Conservation (phyloP, 2,329 filamentous ascomycete species). For the Fonsecaea nubica region DNA sequence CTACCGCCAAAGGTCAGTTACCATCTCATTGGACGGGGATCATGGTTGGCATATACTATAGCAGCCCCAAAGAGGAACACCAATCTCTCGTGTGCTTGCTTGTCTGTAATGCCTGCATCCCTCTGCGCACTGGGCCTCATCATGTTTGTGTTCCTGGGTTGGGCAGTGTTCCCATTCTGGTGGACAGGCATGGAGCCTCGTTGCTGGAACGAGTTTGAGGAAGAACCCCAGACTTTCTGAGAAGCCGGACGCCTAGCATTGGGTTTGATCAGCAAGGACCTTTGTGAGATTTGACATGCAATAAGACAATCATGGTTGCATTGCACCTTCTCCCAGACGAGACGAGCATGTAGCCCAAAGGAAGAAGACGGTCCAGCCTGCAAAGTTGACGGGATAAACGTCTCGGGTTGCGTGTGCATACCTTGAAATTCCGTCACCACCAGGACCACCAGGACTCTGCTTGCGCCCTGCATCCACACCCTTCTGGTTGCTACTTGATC, state of each 20-base stretch:
- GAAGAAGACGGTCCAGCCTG: neutral
- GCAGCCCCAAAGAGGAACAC: conserved; percentile 65
- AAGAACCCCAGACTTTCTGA: conserved; percentile 67
- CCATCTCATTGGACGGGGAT: neutral
- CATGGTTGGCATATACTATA: conserved; percentile 57
- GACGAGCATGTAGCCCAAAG: neutral
- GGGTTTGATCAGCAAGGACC: conserved; percentile 12
- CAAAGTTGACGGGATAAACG: conserved; percentile 7
- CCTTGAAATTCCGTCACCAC: conserved; percentile 35
- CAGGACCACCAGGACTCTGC: conserved; percentile 39
- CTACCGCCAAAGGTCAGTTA: conserved; percentile 46
- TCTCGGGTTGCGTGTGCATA: conserved; percentile 19
- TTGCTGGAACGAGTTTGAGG: conserved; percentile 67
- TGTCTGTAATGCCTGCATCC: conserved; percentile 61
- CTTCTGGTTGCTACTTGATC: conserved; percentile 37
- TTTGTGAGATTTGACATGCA: neutral
- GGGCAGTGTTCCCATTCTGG: conserved; percentile 61
- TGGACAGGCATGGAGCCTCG: conserved; percentile 56
- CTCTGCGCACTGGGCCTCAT: conserved; percentile 47
- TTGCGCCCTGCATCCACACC: conserved; percentile 36
- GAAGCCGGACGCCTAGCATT: conserved; percentile 25
- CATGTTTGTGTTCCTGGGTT: conserved; percentile 50
- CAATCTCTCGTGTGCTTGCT: conserved; percentile 66
- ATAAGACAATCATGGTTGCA: neutral
- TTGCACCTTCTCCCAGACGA: neutral